phyloP scores from a whole-genome alignment of 2,329 filamentous ascomycete genomes.

The Shiraia sp. region DNA sequence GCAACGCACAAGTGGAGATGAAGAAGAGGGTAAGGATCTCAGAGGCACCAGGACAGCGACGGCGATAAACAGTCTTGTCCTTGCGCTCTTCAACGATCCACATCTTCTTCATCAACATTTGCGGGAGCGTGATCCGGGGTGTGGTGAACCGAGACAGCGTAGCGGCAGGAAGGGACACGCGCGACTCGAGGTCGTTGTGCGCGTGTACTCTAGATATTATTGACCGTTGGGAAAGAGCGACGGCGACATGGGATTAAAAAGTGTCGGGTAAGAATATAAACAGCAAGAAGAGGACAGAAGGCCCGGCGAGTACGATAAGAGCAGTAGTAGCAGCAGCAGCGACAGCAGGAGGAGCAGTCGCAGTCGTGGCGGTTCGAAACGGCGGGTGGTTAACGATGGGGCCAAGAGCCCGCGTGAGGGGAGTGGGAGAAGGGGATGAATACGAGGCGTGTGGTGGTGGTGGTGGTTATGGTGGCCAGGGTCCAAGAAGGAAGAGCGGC shows the following conservation, averaged over 20 bases:
- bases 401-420: background rate
- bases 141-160: slow-evolving; percentile 9
- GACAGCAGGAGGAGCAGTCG: no score
- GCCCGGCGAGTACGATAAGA: background rate
- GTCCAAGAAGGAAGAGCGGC: no score
- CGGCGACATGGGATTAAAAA: slow-evolving; percentile 21
- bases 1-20: slow-evolving; percentile 29
- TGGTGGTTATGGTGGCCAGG: no score
- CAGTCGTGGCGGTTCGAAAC: background rate
- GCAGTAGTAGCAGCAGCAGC: no score
- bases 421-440: slow-evolving; percentile 1
- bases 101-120: slow-evolving; percentile 26
- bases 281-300: background rate
- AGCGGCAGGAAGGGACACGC: slow-evolving; percentile 16
- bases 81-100: slow-evolving; percentile 29
- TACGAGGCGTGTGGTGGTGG: background rate
- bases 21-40: slow-evolving; percentile 35
- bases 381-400: background rate
- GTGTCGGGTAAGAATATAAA: background rate
- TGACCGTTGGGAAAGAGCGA: slow-evolving; percentile 7
- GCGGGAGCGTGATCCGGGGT: slow-evolving; percentile 12
- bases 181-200: slow-evolving; percentile 13
- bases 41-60: slow-evolving; percentile 26
- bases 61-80: slow-evolving; percentile 33
- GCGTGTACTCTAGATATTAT: slow-evolving; percentile 16